Evolutionary conservation across 2,329 filamentous ascomycete genomes (phyloP).

Genomic region (Pseudocercospora cruenta): DNA sequence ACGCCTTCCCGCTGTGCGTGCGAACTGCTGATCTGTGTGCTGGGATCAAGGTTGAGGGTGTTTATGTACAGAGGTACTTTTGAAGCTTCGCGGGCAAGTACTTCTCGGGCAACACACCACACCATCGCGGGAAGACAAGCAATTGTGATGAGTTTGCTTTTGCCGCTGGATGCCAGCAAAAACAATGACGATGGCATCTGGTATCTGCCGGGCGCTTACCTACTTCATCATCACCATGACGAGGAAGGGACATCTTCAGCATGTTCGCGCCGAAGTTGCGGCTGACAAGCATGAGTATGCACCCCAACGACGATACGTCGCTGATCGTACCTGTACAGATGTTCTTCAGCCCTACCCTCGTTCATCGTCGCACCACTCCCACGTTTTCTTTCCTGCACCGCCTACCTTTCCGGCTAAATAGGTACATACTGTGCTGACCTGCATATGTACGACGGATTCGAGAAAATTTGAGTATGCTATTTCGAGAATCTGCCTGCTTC

Average conservation of each 20-base stretch:
- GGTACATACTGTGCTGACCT: neutral
- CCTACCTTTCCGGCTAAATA: neutral
- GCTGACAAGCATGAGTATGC: neutral
- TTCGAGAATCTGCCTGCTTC: neutral
- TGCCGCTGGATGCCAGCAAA: no score
- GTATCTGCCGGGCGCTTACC: no score
- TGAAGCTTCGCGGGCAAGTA: neutral
- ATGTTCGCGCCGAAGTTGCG: neutral
- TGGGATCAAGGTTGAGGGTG: neutral
- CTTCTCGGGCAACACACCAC: no score
- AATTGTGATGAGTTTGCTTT: neutral
- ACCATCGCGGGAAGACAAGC: no score
- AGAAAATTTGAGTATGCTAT: neutral
- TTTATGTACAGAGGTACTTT: neutral
- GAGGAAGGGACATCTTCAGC: neutral
- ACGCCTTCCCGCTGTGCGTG: neutral
- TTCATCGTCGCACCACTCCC: neutral
- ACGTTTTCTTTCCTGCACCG: neutral
- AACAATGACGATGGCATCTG: no score
- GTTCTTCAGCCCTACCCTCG: slow-evolving; percentile 1
- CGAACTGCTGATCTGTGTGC: neutral
- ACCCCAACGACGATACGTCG: neutral
- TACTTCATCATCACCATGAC: neutral
- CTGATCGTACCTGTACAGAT: neutral
- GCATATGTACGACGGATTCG: neutral